Conservation (phyloP, 2,329 filamentous ascomycete genomes). For the Ophiostoma montium region DNA sequence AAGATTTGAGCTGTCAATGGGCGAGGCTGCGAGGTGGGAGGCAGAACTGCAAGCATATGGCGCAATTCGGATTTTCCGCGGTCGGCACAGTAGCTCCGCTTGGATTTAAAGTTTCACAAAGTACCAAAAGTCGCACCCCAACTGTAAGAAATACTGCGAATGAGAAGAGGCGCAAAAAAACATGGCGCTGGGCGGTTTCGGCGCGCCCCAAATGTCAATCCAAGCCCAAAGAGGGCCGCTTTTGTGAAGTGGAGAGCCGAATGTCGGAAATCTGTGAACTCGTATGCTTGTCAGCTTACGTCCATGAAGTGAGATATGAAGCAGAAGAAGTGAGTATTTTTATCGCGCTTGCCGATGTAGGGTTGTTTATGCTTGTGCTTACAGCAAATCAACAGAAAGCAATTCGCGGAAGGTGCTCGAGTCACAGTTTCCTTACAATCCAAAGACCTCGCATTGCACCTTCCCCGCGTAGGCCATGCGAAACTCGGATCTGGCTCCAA, state of each 20-base stretch:
- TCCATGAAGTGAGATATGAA: too few relatives aligned
- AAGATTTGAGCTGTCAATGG: neutral
- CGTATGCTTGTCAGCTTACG: too few relatives aligned
- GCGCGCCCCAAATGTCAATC: slow-evolving; percentile 1
- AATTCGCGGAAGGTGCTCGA: too few relatives aligned
- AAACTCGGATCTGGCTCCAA: too few relatives aligned
- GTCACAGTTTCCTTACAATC: neutral
- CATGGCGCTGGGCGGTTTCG: slow-evolving; percentile 3
- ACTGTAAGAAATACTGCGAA: neutral
- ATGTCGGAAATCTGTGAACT: neutral
- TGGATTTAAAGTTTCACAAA: too few relatives aligned
- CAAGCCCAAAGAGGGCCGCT: neutral
- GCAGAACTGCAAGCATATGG: neutral
- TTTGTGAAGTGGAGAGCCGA: slow-evolving; percentile 4
- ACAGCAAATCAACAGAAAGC: too few relatives aligned
- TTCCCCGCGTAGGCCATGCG: too few relatives aligned
- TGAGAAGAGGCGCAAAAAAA: slow-evolving; percentile 1
- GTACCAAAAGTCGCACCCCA: neutral
- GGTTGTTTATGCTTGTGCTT: too few relatives aligned
- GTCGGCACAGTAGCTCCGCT: too few relatives aligned
- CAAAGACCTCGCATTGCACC: neutral
- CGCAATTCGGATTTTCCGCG: neutral
- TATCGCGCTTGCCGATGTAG: too few relatives aligned
- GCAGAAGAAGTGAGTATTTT: too few relatives aligned
- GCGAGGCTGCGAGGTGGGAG: neutral